Evolutionary conservation across 106 monocot species (phyloP), one percentile per base, ranked within the genome.

Genomic region (Acanthochlamys bracteata): DNA sequence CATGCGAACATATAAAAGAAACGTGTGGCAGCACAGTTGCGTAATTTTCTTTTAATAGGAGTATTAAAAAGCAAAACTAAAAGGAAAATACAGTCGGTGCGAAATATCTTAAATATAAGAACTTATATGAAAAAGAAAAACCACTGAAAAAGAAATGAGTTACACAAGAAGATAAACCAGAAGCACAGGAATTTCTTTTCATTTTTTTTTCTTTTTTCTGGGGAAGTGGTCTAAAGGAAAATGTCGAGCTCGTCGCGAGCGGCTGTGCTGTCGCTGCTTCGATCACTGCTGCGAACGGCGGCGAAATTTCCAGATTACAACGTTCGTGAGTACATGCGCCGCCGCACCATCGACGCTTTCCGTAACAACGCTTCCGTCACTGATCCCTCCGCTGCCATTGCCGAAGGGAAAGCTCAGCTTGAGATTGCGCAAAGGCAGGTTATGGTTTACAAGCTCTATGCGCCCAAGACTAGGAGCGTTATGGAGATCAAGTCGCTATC

Each of bases 231-330:
- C n/a, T n/a, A n/a, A n/a, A n/a, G n/a, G n/a, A n/a, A n/a, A 45
- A 45, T 45, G 43, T 45, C 60, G 64, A 43, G 69, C 62, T 57
- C 61, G 23, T 76, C 87, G 10, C 74, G 74, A 39, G 57, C 57
- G 10, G 75, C 88, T 52, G 74, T 75, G 20, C 74, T 98, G 40
- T 68, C 72, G 0, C 73, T 98, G 1, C 64, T 85, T 72, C 82
- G 96, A 41, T 81, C 88, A 0, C 76, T 98, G 27, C 88, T 98
- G 39, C 82, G 87, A 11, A 80, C 79, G 10, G 80, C 81, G 7
- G 17, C 76, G 15, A 85, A 83, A 76, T 98, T 91, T 75, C 11
- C 76, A 49, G 88, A 92, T 57, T 98, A 92, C 88, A 98, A 92
- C 76, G 67, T 98, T 13, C 70, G 91, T 41, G 85, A 98, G 81